phyloP scores from a whole-genome alignment of 2,329 filamentous ascomycete genomes.

The Botrytis hyacinthi region DNA sequence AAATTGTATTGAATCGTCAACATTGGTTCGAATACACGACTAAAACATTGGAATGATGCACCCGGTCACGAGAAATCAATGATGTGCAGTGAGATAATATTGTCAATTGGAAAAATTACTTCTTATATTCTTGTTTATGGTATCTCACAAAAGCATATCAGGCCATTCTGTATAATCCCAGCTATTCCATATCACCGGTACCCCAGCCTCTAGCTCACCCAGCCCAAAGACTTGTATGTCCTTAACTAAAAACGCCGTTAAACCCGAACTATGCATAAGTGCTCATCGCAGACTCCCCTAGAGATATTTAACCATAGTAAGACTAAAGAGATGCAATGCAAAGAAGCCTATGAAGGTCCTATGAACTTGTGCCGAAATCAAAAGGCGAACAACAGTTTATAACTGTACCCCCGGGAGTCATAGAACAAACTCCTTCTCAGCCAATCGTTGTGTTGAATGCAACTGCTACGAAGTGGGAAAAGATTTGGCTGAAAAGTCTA shows the following conservation, averaged over 20 bases:
- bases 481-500: neutral
- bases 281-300: neutral
- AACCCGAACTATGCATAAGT: constrained; percentile 14
- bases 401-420: neutral
- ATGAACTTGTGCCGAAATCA: neutral
- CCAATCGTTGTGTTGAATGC: neutral
- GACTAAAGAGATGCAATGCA: neutral
- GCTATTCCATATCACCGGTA: neutral
- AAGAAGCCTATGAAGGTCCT: constrained; percentile 3
- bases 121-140: constrained; percentile 12
- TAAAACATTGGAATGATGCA: neutral
- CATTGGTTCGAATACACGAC: neutral
- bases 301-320: neutral
- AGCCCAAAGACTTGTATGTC: constrained; percentile 4
- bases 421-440: neutral
- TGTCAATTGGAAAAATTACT: constrained; percentile 1
- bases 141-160: constrained; percentile 16
- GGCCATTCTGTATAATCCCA: constrained; percentile 14
- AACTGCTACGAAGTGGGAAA: neutral
- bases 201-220: neutral
- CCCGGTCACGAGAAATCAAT: neutral
- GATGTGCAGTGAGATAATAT: neutral
- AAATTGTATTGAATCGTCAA: neutral
- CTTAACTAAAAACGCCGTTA: constrained; percentile 11
- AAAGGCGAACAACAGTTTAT: neutral